Conservation (phyloP, 2,329 filamentous ascomycete species). For the Claviceps purpurea region DNA sequence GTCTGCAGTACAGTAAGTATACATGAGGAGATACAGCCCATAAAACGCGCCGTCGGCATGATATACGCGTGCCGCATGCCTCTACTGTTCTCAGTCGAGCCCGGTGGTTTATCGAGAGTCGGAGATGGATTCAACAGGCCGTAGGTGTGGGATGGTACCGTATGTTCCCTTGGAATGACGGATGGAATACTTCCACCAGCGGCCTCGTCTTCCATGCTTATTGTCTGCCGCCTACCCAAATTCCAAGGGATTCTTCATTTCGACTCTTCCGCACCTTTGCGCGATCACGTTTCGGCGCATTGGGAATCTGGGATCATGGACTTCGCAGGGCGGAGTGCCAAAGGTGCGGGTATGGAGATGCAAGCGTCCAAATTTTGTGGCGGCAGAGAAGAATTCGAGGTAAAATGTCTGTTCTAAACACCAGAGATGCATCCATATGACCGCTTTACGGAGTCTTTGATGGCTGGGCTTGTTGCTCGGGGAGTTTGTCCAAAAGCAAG, state of each 20-base stretch:
- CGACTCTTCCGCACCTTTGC: constrained; percentile 22
- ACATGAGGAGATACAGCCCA: too few species aligned
- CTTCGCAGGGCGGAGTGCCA: constrained; percentile 10
- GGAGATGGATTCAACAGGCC: too few species aligned
- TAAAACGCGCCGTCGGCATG: too few species aligned
- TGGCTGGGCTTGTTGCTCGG: constrained; percentile 21
- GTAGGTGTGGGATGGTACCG: too few species aligned
- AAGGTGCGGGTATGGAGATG: constrained; percentile 37
- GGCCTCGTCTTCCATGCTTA: too few species aligned
- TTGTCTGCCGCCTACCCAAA: too few species aligned
- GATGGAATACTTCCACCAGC: too few species aligned
- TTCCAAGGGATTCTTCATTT: constrained; percentile 10
- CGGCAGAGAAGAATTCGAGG: constrained; percentile 31
- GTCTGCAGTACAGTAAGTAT: too few species aligned
- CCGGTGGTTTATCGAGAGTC: too few species aligned
- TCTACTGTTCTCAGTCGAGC: too few species aligned
- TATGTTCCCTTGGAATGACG: too few species aligned
- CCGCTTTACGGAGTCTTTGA: constrained; percentile 45
- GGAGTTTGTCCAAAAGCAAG: constrained; percentile 46
- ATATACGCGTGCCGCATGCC: too few species aligned
- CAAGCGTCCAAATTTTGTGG: constrained; percentile 24
- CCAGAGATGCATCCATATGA: constrained; percentile 52
- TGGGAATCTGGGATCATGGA: background rate
- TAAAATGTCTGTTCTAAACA: constrained; percentile 54
- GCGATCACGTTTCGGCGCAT: background rate